Evolutionary conservation across 1,139 yeast species (phyloP).

Genomic region (Starmera stellimalicola): DNA sequence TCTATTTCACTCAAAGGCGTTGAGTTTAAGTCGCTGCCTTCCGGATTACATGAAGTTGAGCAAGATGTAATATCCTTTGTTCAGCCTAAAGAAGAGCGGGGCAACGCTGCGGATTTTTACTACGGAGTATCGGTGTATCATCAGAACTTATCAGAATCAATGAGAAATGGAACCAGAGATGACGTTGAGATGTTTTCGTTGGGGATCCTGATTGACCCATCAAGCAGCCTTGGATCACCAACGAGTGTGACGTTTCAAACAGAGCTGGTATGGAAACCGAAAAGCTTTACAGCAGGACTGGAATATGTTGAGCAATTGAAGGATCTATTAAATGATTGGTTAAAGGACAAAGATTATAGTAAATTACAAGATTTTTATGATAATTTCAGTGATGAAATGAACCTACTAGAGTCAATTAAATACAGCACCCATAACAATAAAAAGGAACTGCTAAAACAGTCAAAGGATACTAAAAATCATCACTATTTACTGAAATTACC

Average conservation of each 20-base stretch:
- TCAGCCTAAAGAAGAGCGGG: constrained; percentile 25
- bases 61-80: constrained; percentile 47
- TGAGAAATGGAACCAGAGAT: constrained; percentile 27
- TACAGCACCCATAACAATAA: constrained; percentile 4
- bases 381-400: constrained; percentile 10
- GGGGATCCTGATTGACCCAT: constrained; percentile 49
- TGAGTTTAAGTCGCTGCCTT: constrained; percentile 72
- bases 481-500: constrained; percentile 46
- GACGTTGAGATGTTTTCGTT: constrained; percentile 55
- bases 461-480: constrained; percentile 17
- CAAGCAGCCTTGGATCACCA: background rate
- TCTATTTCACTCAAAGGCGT: constrained; percentile 26
- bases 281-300: constrained; percentile 47
- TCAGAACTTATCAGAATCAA: constrained; percentile 27
- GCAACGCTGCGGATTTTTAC: constrained; percentile 19
- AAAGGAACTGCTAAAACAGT: constrained; percentile 1
- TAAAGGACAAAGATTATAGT: constrained; percentile 9
- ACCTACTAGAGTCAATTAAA: constrained; percentile 9
- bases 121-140: constrained; percentile 42
- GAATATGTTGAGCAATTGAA: constrained; percentile 44
- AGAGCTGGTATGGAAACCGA: constrained; percentile 39
- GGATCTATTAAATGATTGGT: constrained; percentile 27
- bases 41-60: constrained; percentile 65
- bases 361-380: constrained; percentile 26
- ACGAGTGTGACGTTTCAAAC: background rate